Base-by-base conservation (phyloP, 2,329 filamentous ascomycete species). In the Neonectria neomacrospora region DNA sequence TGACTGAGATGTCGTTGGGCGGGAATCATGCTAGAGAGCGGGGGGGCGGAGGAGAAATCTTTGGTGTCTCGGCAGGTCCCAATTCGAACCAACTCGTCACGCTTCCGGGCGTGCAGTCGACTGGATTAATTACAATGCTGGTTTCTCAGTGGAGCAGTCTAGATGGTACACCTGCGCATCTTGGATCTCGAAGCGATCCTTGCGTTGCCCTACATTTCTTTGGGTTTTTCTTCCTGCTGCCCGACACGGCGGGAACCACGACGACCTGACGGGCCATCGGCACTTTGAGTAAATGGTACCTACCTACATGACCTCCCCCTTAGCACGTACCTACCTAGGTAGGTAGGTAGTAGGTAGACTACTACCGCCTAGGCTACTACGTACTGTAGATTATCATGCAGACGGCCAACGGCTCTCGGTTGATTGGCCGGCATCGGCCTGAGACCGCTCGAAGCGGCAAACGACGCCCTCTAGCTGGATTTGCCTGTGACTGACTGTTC, bases 1-100 rank as follows among this genome's bases (percentile, higher is more conserved):
- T 39, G 53, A 39, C 58, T 28, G 53, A 56, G 52, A 47, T 41
- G 54, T 23, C 45, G 54, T 62, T 50, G 48, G 59, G 59, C 59
- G 39, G 39, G 56, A 59, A 59, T 50, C 14, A 50, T 51, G 42
- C 52, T 12, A 52, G 45, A 22, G n/a, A 45, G 53, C 45, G 37
- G 58, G 58, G 58, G 51, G 7, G 37, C 3, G 23, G 23, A 26
- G 23, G 23, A 44, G 30, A 16, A 12, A 42, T 41, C 47, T 53
- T 53, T 42, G 41, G 47, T 54, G 57, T 48, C 41, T 41, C 22
- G 41, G 41, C 30, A 45, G 20, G 20, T 12, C 42, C 50, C 12
- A 59, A 39, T 18, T 26, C 47, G n/a, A 3, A 8, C 20, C 18
- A 61, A 47, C 32, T 30, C 32, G 41, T 53, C 34, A 22, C 26